Conservation (phyloP, 176 grass and related monocot genomes). For the Zea luxurians region DNA sequence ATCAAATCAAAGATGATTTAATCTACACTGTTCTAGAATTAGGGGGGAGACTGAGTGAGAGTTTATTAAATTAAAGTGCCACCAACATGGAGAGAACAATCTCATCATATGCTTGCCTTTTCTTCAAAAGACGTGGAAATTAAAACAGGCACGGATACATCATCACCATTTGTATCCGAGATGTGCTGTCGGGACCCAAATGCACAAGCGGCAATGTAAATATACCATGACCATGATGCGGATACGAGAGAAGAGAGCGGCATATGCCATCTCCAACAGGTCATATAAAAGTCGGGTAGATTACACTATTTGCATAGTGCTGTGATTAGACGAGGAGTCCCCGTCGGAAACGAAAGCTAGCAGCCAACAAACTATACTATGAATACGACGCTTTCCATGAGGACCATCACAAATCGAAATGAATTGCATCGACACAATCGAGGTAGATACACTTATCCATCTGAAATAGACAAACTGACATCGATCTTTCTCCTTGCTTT, state of each 20-base stretch:
- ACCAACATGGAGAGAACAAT: background rate
- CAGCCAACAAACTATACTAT: background rate
- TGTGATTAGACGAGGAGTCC: background rate
- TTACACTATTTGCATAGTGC: background rate
- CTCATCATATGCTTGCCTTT: background rate
- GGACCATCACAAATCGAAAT: slow-evolving; percentile 13
- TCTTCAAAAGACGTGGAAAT: background rate
- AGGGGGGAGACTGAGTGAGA: too few relatives aligned
- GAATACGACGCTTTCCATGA: slow-evolving; percentile 15
- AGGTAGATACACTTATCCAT: background rate
- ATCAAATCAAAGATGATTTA: too few relatives aligned
- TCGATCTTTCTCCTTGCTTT: slow-evolving; percentile 5
- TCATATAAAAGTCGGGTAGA: too few relatives aligned
- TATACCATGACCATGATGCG: too few relatives aligned
- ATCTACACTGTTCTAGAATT: too few relatives aligned
- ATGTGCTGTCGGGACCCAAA: background rate
- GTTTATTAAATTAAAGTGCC: background rate
- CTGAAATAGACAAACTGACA: background rate
- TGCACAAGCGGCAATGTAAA: too few relatives aligned
- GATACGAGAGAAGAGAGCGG: too few relatives aligned
- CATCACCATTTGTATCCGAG: background rate
- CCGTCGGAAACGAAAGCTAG: background rate
- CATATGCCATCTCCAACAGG: too few relatives aligned
- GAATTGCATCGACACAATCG: slow-evolving; percentile 4
- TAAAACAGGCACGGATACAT: background rate